Conservation (phyloP, 2,329 filamentous ascomycete species). For the Triangularia setosa region DNA sequence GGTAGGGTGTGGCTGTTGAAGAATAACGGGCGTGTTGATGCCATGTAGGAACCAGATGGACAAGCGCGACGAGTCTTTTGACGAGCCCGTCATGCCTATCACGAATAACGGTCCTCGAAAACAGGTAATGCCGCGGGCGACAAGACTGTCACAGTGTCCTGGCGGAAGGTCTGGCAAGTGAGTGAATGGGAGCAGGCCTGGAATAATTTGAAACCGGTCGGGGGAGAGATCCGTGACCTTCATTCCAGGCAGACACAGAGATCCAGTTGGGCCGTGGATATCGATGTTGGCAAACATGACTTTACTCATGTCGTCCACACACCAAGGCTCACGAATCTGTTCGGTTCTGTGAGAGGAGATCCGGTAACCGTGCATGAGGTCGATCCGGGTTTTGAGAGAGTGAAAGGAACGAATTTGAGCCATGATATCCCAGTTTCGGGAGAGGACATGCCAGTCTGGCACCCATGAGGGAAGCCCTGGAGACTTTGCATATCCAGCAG, state of each 20-base stretch:
- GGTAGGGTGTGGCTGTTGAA: background rate
- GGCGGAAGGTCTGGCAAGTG: background rate
- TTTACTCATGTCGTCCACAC: background rate
- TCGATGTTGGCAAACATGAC: background rate
- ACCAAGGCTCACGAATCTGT: conserved; percentile 3
- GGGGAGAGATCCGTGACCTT: conserved; percentile 9
- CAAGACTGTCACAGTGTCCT: background rate
- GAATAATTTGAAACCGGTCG: background rate
- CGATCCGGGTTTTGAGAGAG: background rate
- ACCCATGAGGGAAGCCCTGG: conserved; percentile 16
- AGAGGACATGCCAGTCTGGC: conserved; percentile 13
- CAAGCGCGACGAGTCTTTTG: background rate
- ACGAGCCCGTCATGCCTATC: background rate
- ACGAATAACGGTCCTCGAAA: conserved; percentile 4
- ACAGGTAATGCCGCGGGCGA: background rate
- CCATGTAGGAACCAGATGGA: conserved; percentile 13
- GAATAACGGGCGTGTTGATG: conserved; percentile 7
- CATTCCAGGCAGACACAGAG: conserved; percentile 8
- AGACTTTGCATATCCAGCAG: conserved; percentile 15
- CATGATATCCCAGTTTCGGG: conserved; percentile 15
- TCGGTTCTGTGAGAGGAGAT: background rate
- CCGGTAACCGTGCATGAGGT: background rate
- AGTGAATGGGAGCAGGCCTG: too few species aligned
- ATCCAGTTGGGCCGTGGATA: conserved; percentile 13
- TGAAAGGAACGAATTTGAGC: conserved; percentile 6